phyloP scores from a whole-genome alignment of 2,329 filamentous ascomycete species.

The Mariannaea sp. region DNA sequence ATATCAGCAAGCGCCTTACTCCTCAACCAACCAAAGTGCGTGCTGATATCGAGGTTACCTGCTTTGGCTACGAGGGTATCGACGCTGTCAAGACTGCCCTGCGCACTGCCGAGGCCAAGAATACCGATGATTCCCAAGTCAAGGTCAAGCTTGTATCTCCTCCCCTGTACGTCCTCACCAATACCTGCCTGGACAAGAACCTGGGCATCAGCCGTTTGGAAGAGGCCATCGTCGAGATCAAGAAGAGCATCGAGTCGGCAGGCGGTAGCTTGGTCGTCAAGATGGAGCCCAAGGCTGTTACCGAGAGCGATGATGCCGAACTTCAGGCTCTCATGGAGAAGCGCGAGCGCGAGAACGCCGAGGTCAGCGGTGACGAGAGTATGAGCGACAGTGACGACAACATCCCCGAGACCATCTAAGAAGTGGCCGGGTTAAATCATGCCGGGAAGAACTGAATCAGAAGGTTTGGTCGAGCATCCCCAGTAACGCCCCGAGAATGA shows the following conservation, averaged over 20 bases:
- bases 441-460: conserved; percentile 24
- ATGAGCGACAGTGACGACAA: conserved; percentile 95
- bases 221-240: conserved; percentile 87
- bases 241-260: conserved; percentile 75
- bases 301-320: conserved; percentile 96
- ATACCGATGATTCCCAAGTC: conserved; percentile 90
- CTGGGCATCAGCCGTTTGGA: conserved; percentile 83
- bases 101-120: conserved; percentile 87
- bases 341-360: conserved; percentile 94
- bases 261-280: conserved; percentile 86
- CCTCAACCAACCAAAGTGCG: conserved; percentile 99
- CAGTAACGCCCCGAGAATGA: conserved; percentile 18
- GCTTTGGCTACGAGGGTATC: conserved; percentile 96
- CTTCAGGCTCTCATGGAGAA: conserved; percentile 99
- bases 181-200: conserved; percentile 91
- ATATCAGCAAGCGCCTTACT: conserved; percentile 96
- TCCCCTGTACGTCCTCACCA: conserved; percentile 94
- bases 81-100: conserved; percentile 96
- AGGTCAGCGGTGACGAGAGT: conserved; percentile 97
- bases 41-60: conserved; percentile 95
- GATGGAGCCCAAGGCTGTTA: conserved; percentile 99
- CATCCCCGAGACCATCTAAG: conserved; percentile 49
- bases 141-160: conserved; percentile 99
- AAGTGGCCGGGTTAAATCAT: conserved; percentile 23
- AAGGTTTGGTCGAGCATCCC: conserved; percentile 26